Evolutionary conservation across 345 rosid genomes (phyloP).

Genomic region (Eucalyptus urophylla): DNA sequence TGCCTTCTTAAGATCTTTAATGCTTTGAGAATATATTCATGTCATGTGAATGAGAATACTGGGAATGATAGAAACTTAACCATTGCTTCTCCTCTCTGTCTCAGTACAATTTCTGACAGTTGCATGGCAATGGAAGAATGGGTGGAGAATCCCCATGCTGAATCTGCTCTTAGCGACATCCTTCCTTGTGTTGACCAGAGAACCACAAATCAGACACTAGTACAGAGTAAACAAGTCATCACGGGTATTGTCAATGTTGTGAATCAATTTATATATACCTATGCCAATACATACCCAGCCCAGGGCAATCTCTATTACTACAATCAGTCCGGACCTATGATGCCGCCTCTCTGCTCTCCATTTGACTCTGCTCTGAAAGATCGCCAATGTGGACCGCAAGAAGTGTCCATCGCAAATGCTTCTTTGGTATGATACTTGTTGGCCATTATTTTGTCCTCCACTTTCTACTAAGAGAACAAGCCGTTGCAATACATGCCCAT

Average conservation of each 20-base stretch:
- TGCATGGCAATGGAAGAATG: conserved; percentile 94
- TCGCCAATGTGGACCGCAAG: conserved; percentile 49
- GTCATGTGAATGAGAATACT: not conserved
- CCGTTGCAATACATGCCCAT: not conserved
- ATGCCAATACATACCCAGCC: conserved; percentile 73
- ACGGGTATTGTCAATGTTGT: conserved; percentile 65
- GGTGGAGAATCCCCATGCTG: conserved; percentile 85
- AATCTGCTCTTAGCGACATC: conserved; percentile 82
- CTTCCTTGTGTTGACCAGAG: conserved; percentile 90
- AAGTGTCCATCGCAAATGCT: conserved; percentile 70
- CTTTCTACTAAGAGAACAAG: not conserved
- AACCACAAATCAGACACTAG: conserved; percentile 82
- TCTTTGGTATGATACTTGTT: conserved; percentile 39
- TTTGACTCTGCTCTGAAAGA: conserved; percentile 49
- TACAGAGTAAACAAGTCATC: conserved; percentile 88
- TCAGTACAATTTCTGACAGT: conserved; percentile 75
- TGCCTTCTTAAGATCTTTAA: not conserved
- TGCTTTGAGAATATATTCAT: not conserved
- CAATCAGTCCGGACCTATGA: conserved; percentile 79
- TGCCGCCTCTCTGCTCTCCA: conserved; percentile 90
- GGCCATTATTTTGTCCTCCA: not conserved
- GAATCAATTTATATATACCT: conserved; percentile 66
- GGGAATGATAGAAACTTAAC: not conserved
- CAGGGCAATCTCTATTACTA: conserved; percentile 30
- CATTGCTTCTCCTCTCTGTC: not conserved